Evolutionary conservation across 331 rosid genomes (phyloP).

Genomic region (Dryas integrifolia): DNA sequence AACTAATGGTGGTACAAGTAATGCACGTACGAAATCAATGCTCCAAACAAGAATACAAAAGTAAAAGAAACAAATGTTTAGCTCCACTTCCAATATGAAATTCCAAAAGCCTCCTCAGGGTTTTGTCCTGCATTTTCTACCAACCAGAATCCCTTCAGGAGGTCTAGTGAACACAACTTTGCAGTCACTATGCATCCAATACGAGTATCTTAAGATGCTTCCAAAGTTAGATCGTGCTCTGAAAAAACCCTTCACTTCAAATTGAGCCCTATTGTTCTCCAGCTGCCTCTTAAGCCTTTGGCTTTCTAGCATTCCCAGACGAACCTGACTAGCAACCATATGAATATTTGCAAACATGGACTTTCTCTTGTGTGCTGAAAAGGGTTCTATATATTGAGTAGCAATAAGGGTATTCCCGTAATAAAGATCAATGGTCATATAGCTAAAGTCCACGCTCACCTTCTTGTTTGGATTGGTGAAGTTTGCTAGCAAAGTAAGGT

Average conservation of each 20-base stretch:
- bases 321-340: constrained; percentile 70
- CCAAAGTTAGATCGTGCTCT: constrained; percentile 75
- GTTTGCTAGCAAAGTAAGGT: constrained; percentile 67
- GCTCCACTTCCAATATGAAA: background rate
- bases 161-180: constrained; percentile 60
- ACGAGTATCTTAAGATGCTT: constrained; percentile 59
- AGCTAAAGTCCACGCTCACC: constrained; percentile 73
- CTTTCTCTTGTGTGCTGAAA: constrained; percentile 53
- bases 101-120: constrained; percentile 28
- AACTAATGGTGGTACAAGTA: background rate
- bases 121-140: constrained; percentile 61
- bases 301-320: constrained; percentile 50
- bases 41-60: background rate
- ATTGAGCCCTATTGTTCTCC: constrained; percentile 47
- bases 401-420: constrained; percentile 72
- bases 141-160: constrained; percentile 60
- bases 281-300: constrained; percentile 58
- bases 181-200: constrained; percentile 62
- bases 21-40: background rate
- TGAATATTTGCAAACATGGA: constrained; percentile 55
- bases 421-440: constrained; percentile 47
- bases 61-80: background rate
- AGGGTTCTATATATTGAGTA: constrained; percentile 60
- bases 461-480: constrained; percentile 90
- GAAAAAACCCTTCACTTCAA: constrained; percentile 60